Evolutionary conservation across 2,329 filamentous ascomycete genomes (phyloP).

Genomic region (Monilinia laxa): DNA sequence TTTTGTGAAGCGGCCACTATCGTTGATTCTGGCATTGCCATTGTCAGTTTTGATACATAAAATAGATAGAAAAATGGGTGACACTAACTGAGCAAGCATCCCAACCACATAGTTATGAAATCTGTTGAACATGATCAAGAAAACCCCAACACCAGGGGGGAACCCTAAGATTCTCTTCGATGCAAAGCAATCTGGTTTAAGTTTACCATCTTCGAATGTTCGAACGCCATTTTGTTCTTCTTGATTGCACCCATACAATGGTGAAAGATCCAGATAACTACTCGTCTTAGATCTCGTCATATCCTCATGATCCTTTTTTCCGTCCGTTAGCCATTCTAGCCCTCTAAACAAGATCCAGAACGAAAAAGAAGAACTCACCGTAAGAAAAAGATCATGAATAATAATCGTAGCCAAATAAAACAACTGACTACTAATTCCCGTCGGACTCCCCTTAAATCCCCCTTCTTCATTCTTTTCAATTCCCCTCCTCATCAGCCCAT

Average conservation of each 20-base stretch:
- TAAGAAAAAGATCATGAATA: constrained; percentile 51
- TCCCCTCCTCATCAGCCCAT: constrained; percentile 58
- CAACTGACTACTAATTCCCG: constrained; percentile 47
- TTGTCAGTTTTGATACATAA: constrained; percentile 18
- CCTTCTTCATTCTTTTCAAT: not conserved
- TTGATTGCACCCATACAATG: constrained; percentile 46
- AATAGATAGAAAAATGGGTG: not conserved
- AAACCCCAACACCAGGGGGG: constrained; percentile 68
- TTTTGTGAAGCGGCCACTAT: constrained; percentile 72
- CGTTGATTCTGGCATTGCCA: constrained; percentile 64
- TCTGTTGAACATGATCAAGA: constrained; percentile 74
- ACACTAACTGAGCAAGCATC: constrained; percentile 60
- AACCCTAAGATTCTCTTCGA: constrained; percentile 69
- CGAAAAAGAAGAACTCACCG: not conserved
- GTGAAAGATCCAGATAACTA: constrained; percentile 49
- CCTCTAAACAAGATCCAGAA: not conserved
- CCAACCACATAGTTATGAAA: constrained; percentile 79
- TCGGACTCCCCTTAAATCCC: constrained; percentile 38
- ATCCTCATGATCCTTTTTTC: constrained; percentile 16
- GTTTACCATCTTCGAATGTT: constrained; percentile 65
- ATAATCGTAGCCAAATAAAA: constrained; percentile 53
- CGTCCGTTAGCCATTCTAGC: not conserved
- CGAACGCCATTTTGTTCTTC: constrained; percentile 33
- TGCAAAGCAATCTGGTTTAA: constrained; percentile 72
- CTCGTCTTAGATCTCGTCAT: constrained; percentile 15